A percentile compares a stretch with the other conserved stretches of the same genome.
Evolutionary conservation across 805 yeast genomes (phyloP).

Genomic region (Hanseniaspora mollemarum): DNA sequence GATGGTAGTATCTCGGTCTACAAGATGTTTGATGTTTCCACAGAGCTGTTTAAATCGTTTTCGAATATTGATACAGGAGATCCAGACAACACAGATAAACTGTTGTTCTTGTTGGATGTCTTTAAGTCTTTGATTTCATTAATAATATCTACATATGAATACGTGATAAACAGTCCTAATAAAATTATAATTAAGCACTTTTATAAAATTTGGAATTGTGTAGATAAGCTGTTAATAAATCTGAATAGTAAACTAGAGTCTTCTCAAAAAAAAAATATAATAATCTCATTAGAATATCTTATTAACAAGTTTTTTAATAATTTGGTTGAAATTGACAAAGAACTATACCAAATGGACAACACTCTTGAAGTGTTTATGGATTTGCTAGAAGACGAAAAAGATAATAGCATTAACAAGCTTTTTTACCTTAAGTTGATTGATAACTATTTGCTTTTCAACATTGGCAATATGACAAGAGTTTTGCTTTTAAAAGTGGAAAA

Average conservation of each 20-base stretch:
- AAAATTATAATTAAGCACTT: background rate
- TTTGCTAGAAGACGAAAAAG: background rate
- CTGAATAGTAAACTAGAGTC: background rate
- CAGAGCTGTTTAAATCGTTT: background rate
- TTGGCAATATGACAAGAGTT: background rate
- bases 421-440: conserved; percentile 7
- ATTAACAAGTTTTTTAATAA: conserved; percentile 8
- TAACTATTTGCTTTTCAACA: conserved; percentile 12
- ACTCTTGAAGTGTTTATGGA: background rate
- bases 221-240: background rate
- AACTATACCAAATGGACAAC: background rate
- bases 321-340: background rate
- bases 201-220: conserved; percentile 4
- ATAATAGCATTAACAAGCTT: background rate
- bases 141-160: background rate
- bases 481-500: background rate
- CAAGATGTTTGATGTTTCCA: background rate
- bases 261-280: conserved; percentile 1
- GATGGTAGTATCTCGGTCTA: background rate
- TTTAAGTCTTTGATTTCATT: conserved; percentile 8
- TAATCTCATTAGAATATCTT: conserved; percentile 12
- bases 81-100: background rate
- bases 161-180: background rate
- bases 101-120: conserved; percentile 1
- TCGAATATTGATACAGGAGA: background rate